phyloP scores from a whole-genome alignment of 306 rosid species.

The Cercis canadensis region DNA sequence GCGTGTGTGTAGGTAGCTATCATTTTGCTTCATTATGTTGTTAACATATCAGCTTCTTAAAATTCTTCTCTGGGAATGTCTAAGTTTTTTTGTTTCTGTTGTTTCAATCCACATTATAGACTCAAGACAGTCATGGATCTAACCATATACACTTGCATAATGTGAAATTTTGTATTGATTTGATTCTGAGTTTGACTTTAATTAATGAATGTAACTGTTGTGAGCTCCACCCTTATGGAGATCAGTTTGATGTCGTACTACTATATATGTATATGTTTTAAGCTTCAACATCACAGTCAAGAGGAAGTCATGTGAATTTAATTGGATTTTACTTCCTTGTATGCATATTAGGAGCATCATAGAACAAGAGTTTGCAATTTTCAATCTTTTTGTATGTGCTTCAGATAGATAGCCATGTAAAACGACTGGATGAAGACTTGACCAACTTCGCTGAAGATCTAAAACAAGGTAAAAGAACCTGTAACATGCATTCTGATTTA shows the following conservation, averaged over 20 bases:
- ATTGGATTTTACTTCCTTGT: slow-evolving; percentile 15
- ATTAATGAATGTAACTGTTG: neutral
- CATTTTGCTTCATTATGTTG: too few relatives aligned
- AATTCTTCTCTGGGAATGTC: too few relatives aligned
- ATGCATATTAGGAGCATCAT: slow-evolving; percentile 30
- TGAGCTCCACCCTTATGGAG: neutral
- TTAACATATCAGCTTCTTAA: too few relatives aligned
- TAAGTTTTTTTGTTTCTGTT: too few relatives aligned
- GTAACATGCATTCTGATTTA: slow-evolving; percentile 34
- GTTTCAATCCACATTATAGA: too few relatives aligned
- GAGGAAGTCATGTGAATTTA: slow-evolving; percentile 14
- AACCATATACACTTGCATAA: too few relatives aligned
- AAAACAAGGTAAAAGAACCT: slow-evolving; percentile 78
- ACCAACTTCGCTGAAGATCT: slow-evolving; percentile 90
- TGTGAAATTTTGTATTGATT: slow-evolving; percentile 23
- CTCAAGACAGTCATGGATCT: too few relatives aligned
- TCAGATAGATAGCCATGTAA: slow-evolving; percentile 95
- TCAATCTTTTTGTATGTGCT: slow-evolving; percentile 45
- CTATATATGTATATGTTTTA: neutral
- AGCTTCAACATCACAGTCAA: slow-evolving; percentile 1
- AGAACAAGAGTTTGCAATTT: slow-evolving; percentile 32
- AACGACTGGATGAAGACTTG: slow-evolving; percentile 95
- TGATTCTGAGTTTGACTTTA: slow-evolving; percentile 24
- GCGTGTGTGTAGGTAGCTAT: too few relatives aligned
- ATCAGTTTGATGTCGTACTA: neutral